A percentile compares a stretch with the other conserved stretches of the same genome.
These are phyloP conservation scores for Sporothrix mexicana DNA, from an alignment of 2,329 filamentous ascomycete species.

Conservation along the genomic window DNA sequence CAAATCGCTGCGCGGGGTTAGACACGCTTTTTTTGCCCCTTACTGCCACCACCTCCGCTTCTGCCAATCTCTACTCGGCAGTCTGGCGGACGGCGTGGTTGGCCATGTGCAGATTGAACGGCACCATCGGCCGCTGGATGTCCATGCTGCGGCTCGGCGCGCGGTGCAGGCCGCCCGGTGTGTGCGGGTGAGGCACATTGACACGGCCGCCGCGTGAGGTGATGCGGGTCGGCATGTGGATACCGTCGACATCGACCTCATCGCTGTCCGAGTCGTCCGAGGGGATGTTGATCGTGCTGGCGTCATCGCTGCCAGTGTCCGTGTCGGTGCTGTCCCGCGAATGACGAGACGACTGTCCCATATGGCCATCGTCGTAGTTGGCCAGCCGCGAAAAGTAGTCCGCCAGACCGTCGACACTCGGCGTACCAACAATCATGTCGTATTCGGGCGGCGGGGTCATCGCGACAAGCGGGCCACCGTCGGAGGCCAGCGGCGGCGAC, in stretches of 20 bases:
- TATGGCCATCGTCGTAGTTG: conserved; percentile 62
- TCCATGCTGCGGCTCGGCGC: conserved; percentile 64
- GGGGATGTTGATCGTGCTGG: background rate
- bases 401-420: conserved; percentile 71
- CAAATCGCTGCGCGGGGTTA: background rate
- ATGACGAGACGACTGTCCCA: too few species aligned
- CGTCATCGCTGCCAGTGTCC: conserved; percentile 33
- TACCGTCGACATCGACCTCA: conserved; percentile 41
- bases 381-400: conserved; percentile 87
- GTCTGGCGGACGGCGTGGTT: conserved; percentile 28
- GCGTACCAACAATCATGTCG: conserved; percentile 74
- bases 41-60: background rate
- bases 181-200: conserved; percentile 63
- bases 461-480: conserved; percentile 39
- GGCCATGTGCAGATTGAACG: conserved; percentile 44
- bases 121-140: conserved; percentile 53
- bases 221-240: conserved; percentile 50
- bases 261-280: conserved; percentile 50
- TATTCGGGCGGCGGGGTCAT: conserved; percentile 87
- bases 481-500: conserved; percentile 60
- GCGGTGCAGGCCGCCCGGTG: conserved; percentile 55
- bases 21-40: background rate
- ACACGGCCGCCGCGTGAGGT: conserved; percentile 60
- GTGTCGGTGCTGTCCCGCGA: background rate
- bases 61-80: background rate